phyloP scores from a whole-genome alignment of 164 flowering plant species.

The Nymphaea colorata region DNA sequence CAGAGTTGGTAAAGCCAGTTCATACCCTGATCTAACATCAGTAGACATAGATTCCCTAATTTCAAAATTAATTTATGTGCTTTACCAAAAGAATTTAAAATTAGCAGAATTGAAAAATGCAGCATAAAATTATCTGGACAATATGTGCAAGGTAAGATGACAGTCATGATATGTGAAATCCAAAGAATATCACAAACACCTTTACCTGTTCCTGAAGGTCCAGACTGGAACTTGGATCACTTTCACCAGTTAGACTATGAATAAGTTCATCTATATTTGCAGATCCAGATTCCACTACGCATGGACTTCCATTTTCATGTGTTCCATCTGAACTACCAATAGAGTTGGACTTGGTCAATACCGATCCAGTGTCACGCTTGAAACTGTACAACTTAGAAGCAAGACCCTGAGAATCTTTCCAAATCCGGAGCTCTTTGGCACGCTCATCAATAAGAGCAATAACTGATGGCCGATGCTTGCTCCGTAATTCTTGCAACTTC shows the following conservation, averaged over 20 bases:
- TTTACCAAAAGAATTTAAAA: too few species aligned
- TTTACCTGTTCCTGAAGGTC: conserved; percentile 84
- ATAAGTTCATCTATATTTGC: conserved; percentile 37
- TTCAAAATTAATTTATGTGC: too few species aligned
- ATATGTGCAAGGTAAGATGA: too few species aligned
- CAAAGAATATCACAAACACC: not conserved
- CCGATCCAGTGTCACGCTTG: conserved; percentile 56
- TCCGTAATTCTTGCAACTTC: conserved; percentile 56
- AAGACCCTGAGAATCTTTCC: conserved; percentile 68
- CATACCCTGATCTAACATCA: too few species aligned
- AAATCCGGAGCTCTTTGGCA: conserved; percentile 52
- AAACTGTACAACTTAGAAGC: conserved; percentile 75
- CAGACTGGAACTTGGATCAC: conserved; percentile 45
- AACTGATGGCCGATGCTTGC: conserved; percentile 72
- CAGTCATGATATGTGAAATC: not conserved
- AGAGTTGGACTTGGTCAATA: conserved; percentile 26
- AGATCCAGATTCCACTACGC: conserved; percentile 18
- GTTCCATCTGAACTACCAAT: conserved; percentile 21
- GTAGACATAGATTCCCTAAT: too few species aligned
- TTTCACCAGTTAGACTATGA: conserved; percentile 20
- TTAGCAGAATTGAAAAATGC: too few species aligned
- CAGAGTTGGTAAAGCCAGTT: too few species aligned
- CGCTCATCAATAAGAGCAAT: conserved; percentile 62
- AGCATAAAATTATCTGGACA: too few species aligned
- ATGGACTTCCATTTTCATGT: conserved; percentile 11